Conservation (phyloP, 1,139 yeast genomes). For the Suhomyces terraborum region DNA sequence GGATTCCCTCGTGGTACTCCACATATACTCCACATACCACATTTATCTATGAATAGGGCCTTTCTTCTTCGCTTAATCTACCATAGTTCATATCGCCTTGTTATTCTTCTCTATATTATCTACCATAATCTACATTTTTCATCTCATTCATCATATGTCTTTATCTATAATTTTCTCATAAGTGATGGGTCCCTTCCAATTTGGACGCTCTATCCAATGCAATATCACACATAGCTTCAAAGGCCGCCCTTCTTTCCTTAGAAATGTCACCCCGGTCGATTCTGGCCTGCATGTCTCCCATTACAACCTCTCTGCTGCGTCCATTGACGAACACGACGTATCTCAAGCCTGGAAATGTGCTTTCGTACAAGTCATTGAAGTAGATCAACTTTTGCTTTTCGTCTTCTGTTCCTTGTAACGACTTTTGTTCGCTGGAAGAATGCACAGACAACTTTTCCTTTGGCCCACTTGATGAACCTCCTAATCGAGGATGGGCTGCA, state of each 20-base stretch:
- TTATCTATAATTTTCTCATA: too few relatives aligned
- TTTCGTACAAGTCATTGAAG: conserved; percentile 67
- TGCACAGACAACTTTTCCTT: conserved; percentile 56
- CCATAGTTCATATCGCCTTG: too few relatives aligned
- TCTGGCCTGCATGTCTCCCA: conserved; percentile 64
- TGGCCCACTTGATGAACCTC: conserved; percentile 48
- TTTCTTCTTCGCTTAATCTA: too few relatives aligned
- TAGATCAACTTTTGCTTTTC: conserved; percentile 50
- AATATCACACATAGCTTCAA: conserved; percentile 86
- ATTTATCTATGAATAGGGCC: too few relatives aligned
- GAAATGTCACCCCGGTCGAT: conserved; percentile 55
- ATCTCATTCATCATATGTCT: too few relatives aligned
- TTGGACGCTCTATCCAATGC: conserved; percentile 76
- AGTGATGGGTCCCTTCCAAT: conserved; percentile 24
- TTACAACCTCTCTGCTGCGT: conserved; percentile 62
- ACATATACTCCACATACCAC: too few relatives aligned
- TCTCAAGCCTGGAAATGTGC: conserved; percentile 74
- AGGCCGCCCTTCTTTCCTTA: conserved; percentile 64
- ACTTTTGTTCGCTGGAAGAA: conserved; percentile 70
- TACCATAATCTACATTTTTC: too few relatives aligned
- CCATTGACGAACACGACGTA: conserved; percentile 94
- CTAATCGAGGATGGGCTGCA: conserved; percentile 90
- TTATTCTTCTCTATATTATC: too few relatives aligned
- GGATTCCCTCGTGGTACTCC: too few relatives aligned
- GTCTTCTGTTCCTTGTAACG: conserved; percentile 48